Conservation (phyloP, 2,329 filamentous ascomycete species). For the Pyricularia sp. region DNA sequence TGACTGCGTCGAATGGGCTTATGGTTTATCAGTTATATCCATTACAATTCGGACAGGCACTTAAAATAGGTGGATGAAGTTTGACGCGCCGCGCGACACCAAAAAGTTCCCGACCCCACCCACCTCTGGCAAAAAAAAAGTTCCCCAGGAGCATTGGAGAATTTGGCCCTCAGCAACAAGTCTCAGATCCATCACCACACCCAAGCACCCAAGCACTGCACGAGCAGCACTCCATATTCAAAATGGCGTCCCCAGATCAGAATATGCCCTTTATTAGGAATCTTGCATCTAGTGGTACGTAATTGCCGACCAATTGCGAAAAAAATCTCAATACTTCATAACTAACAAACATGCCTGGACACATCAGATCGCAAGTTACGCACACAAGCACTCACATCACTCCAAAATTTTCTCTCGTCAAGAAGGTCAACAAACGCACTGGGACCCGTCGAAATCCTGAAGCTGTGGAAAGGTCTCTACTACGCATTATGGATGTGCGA, state of each 20-base stretch:
- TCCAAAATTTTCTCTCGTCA: constrained; percentile 63
- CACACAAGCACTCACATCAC: constrained; percentile 61
- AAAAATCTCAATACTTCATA: neutral
- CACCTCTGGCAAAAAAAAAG: neutral
- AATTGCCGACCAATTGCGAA: neutral
- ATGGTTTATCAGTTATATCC: no score
- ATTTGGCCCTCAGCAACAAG: neutral
- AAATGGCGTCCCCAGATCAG: constrained; percentile 28
- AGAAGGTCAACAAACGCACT: constrained; percentile 39
- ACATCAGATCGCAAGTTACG: constrained; percentile 60
- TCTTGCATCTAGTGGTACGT: constrained; percentile 68
- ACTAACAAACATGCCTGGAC: neutral
- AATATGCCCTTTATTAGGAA: constrained; percentile 66
- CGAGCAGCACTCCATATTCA: constrained; percentile 5
- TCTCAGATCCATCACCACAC: neutral
- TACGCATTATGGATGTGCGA: constrained; percentile 93
- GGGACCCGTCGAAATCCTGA: constrained; percentile 58
- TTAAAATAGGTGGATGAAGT: neutral
- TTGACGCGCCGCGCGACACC: neutral
- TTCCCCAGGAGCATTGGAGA: neutral
- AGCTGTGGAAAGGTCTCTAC: constrained; percentile 91
- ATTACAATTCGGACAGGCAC: no score
- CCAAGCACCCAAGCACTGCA: neutral
- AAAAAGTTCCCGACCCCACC: neutral
- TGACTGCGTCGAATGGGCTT: no score